Percentiles rank a stretch among this genome's conserved stretches.
Evolutionary conservation across 495 filamentous ascomycete species (phyloP).

Genomic region (Penicillium psychrofluorescens): DNA sequence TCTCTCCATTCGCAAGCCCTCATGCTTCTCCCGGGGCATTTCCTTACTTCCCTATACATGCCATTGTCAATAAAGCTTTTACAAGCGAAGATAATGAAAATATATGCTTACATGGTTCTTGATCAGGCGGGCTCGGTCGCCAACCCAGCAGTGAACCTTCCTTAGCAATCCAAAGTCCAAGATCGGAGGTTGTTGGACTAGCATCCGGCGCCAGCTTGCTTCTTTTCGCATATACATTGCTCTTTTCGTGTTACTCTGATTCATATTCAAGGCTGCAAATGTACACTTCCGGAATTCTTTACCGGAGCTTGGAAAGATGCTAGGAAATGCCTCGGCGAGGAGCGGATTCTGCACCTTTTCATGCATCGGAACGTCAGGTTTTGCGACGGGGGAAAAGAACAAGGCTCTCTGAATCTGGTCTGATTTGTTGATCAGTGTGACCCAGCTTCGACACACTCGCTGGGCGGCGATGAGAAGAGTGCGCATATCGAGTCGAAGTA

Average conservation of each 20-base stretch:
- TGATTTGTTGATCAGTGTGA: slow-evolving; percentile 3
- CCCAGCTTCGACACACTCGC: slow-evolving; percentile 11
- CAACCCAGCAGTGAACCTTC: background rate
- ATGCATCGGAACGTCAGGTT: background rate
- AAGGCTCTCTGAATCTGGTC: slow-evolving; percentile 6
- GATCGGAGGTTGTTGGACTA: slow-evolving; percentile 16
- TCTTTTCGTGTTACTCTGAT: background rate
- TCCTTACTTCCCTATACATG: background rate
- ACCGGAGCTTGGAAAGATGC: background rate
- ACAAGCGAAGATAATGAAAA: background rate
- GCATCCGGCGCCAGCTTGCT: slow-evolving; percentile 13
- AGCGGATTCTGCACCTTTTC: slow-evolving; percentile 2
- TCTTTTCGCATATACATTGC: slow-evolving; percentile 2
- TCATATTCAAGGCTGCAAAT: background rate
- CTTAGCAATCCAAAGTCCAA: background rate
- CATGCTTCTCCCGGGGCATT: background rate
- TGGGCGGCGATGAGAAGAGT: slow-evolving; percentile 10
- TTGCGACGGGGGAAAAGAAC: slow-evolving; percentile 4
- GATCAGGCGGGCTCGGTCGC: background rate
- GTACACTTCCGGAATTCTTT: no score
- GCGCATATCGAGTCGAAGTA: slow-evolving; percentile 3
- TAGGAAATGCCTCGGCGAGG: background rate
- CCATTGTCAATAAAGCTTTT: no score
- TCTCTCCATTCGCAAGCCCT: background rate
- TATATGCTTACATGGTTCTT: background rate